These are phyloP conservation scores for Phylloporus sp. DNA, from an alignment of 768 basidiomycete genomes.

Conservation along the genomic window DNA sequence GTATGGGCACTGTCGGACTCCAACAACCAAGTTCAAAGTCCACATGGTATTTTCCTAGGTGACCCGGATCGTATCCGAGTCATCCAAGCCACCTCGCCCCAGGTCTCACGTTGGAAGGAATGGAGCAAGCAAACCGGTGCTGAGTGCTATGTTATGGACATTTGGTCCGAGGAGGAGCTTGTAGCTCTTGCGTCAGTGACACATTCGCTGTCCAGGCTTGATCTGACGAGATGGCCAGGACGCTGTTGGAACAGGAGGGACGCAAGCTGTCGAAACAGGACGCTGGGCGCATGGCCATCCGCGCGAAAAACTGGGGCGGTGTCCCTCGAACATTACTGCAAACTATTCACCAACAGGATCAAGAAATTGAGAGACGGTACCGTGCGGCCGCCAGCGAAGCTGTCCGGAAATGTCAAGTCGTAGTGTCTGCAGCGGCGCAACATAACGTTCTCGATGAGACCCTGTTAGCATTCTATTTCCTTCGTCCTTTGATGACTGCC, in stretches of 20 bases:
- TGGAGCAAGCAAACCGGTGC: neutral
- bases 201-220: neutral
- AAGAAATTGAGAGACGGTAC: neutral
- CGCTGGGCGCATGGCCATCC: neutral
- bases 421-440: neutral
- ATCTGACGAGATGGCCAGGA: neutral
- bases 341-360: neutral
- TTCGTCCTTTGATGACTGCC: neutral
- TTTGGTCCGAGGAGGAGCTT: conserved; percentile 2
- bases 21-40: neutral
- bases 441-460: neutral
- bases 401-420: neutral
- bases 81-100: neutral
- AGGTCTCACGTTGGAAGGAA: neutral
- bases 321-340: neutral
- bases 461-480: neutral
- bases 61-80: neutral
- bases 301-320: neutral
- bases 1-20: conserved; percentile 3
- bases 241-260: neutral
- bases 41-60: neutral
- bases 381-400: rapidly evolving
- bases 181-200: neutral
- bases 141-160: neutral
- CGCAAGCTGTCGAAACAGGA: neutral